These are phyloP conservation scores for Suillus weaverae DNA, from an alignment of 768 basidiomycete genomes.

Conservation along the genomic window DNA sequence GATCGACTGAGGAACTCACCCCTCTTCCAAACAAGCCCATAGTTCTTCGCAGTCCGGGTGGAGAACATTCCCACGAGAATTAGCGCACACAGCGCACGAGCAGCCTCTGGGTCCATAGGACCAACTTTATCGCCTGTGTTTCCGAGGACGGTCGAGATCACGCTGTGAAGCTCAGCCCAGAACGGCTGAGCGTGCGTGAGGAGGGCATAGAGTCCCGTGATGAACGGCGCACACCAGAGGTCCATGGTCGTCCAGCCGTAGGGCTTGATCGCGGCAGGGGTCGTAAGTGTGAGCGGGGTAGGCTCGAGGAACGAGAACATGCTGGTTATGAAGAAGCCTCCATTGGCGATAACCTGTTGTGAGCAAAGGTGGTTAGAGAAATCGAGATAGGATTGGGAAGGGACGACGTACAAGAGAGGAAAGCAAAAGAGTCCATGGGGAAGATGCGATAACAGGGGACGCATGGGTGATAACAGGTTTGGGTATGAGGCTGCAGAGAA, in stretches of 20 bases:
- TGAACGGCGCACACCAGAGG: conserved; percentile 79
- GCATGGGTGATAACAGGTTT: conserved; percentile 59
- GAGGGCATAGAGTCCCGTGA: conserved; percentile 76
- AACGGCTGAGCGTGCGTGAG: conserved; percentile 87
- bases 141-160: conserved; percentile 50
- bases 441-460: conserved; percentile 52
- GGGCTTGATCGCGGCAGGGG: conserved; percentile 75
- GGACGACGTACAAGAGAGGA: conserved; percentile 60
- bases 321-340: conserved; percentile 78
- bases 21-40: conserved; percentile 31
- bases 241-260: conserved; percentile 88
- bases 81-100: conserved; percentile 70
- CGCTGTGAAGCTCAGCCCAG: conserved; percentile 61
- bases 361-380: not conserved
- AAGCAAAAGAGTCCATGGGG: conserved; percentile 76
- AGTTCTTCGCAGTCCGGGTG: conserved; percentile 66
- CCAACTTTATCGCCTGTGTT: conserved; percentile 34
- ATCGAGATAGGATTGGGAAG: not conserved
- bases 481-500: conserved; percentile 78
- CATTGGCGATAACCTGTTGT: conserved; percentile 66
- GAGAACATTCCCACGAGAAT: conserved; percentile 62
- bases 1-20: conserved; percentile 13
- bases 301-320: conserved; percentile 76
- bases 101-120: conserved; percentile 60
- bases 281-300: conserved; percentile 62